Percentiles rank a stretch among this genome's conserved stretches.
Evolutionary conservation across 441 rosid genomes (phyloP).

Genomic region (Geranium incanum): DNA sequence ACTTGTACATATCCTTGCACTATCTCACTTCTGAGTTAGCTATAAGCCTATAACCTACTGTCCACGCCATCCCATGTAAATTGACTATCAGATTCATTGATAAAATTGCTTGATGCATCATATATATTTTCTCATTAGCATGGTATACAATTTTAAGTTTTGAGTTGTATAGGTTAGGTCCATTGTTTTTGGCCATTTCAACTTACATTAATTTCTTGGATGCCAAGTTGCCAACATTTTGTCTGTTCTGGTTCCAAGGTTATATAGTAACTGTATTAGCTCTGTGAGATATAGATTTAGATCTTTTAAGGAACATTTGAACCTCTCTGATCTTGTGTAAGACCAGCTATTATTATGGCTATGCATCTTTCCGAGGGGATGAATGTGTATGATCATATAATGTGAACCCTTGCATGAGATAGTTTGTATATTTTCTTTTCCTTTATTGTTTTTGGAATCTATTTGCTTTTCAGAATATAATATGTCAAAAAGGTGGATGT

Average conservation of each 20-base stretch:
- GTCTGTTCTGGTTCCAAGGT: neutral
- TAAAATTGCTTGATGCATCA: neutral
- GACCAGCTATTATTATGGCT: neutral
- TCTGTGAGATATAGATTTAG: neutral
- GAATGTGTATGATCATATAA: neutral
- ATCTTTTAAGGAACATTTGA: neutral
- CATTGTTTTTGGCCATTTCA: neutral
- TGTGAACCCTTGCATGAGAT: neutral
- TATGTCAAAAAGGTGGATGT: neutral
- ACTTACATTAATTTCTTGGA: neutral
- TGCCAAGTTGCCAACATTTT: neutral
- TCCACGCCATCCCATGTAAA: neutral
- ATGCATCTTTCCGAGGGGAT: neutral
- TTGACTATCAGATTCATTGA: neutral
- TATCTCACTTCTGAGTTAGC: neutral
- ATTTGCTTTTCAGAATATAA: neutral
- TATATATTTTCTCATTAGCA: neutral
- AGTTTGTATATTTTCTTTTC: neutral
- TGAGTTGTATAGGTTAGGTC: neutral
- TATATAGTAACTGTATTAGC: neutral
- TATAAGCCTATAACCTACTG: neutral
- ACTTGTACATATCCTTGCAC: neutral
- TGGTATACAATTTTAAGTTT: neutral
- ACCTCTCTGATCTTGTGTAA: neutral
- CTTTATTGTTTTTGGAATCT: neutral